Percentiles rank a stretch among this genome's conserved stretches.
Conservation (phyloP, 2,329 filamentous ascomycete species). For the Emmonsiellopsis sp. region DNA sequence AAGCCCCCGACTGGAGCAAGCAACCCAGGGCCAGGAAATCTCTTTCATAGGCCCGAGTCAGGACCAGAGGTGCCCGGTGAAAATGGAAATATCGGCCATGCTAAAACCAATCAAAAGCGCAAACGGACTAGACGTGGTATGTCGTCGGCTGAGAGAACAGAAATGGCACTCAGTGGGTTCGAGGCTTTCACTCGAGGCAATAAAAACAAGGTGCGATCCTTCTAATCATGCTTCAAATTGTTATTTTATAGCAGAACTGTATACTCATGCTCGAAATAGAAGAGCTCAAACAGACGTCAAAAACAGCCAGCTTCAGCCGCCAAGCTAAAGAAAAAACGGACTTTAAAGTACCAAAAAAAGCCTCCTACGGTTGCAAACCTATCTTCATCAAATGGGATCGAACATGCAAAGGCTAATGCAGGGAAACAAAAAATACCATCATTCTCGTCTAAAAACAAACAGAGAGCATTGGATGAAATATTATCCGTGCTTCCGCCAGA, state of each 20-base stretch:
- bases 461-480: constrained; percentile 24
- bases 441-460: constrained; percentile 17
- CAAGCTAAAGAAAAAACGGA: background rate
- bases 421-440: constrained; percentile 15
- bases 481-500: constrained; percentile 22
- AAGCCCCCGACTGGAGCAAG: no score
- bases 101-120: background rate
- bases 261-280: background rate
- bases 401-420: constrained; percentile 21
- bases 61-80: background rate
- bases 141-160: background rate
- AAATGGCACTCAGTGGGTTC: background rate
- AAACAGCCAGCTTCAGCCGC: background rate
- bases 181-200: background rate
- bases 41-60: no score
- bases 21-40: no score
- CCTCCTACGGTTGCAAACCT: constrained; percentile 4
- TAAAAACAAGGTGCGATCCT: background rate
- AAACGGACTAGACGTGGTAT: background rate
- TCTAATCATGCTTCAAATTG: background rate
- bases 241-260: background rate
- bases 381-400: constrained; percentile 14
- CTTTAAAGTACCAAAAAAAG: background rate
- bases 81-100: no score
- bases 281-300: background rate